Conservation (phyloP, 805 yeast species). For the Candida suzukii region DNA sequence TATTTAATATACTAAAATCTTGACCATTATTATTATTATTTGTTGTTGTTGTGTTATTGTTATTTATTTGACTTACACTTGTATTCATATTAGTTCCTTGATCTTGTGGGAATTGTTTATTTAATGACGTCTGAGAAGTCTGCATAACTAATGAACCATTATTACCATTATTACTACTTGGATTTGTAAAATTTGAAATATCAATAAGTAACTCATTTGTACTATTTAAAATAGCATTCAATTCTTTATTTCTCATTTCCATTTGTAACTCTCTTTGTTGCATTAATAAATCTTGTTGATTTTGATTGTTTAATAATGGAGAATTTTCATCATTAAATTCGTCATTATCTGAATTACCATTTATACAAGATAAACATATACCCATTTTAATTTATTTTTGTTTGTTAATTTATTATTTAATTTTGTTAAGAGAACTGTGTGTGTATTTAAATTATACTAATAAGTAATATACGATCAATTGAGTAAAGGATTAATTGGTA, state of each 20-base stretch:
- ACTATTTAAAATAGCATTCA: conserved; percentile 24
- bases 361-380: conserved; percentile 25
- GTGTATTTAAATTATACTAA: too few relatives aligned
- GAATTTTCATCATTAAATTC: conserved; percentile 18
- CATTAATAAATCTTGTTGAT: conserved; percentile 6
- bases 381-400: conserved; percentile 20
- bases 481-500: too few relatives aligned
- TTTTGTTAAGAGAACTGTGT: neutral
- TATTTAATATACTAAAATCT: neutral
- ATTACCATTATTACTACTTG: neutral
- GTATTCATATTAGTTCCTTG: neutral
- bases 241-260: conserved; percentile 24
- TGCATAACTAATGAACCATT: conserved; percentile 7
- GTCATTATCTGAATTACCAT: conserved; percentile 13
- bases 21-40: neutral
- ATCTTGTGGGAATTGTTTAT: neutral
- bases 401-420: too few relatives aligned
- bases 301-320: conserved; percentile 17
- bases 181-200: conserved; percentile 6
- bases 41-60: neutral
- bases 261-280: conserved; percentile 19
- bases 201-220: conserved; percentile 28
- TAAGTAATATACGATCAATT: too few relatives aligned
- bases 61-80: neutral
- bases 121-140: neutral